A percentile compares a stretch with the other conserved stretches of the same genome.
phyloP scores from a whole-genome alignment of 805 yeast species.

The Yamadazyma takamatsuzukensis region DNA sequence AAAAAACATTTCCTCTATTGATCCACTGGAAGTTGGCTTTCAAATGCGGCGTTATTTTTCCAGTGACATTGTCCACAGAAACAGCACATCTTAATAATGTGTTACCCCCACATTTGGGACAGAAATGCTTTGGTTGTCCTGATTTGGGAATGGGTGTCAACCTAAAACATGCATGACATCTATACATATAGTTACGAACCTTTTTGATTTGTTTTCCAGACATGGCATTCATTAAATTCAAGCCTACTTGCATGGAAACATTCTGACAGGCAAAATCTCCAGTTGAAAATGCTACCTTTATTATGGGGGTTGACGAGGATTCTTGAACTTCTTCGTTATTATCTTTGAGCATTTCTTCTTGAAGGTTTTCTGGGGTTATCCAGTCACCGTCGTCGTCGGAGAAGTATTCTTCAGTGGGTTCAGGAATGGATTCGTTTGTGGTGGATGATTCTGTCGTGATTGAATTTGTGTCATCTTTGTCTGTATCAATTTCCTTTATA shows the following conservation, averaged over 20 bases:
- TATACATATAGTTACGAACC: slow-evolving; percentile 85
- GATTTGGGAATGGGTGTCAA: slow-evolving; percentile 74
- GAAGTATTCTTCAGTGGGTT: slow-evolving; percentile 47
- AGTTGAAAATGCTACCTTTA: slow-evolving; percentile 81
- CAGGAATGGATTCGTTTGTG: slow-evolving; percentile 8
- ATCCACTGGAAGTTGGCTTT: slow-evolving; percentile 94
- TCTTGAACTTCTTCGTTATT: slow-evolving; percentile 53
- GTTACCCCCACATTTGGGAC: slow-evolving; percentile 93
- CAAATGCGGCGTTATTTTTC: slow-evolving; percentile 81
- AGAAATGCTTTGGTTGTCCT: slow-evolving; percentile 80
- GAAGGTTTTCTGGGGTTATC: slow-evolving; percentile 87
- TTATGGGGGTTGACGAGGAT: slow-evolving; percentile 27
- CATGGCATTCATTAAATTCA: slow-evolving; percentile 78
- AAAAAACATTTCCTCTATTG: slow-evolving; percentile 77
- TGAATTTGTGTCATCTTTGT: neutral
- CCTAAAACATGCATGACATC: slow-evolving; percentile 96
- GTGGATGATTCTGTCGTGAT: slow-evolving; percentile 1
- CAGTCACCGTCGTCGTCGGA: slow-evolving; percentile 84
- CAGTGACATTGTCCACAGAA: slow-evolving; percentile 72
- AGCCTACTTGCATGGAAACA: slow-evolving; percentile 85
- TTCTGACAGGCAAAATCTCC: slow-evolving; percentile 98
- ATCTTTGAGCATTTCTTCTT: slow-evolving; percentile 66
- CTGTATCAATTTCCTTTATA: neutral
- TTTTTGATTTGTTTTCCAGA: slow-evolving; percentile 82
- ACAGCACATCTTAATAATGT: slow-evolving; percentile 90